A percentile compares a stretch with the other conserved stretches of the same genome.
Conservation (phyloP, 2,329 filamentous ascomycete species). For the Zopfia rhizophila region DNA sequence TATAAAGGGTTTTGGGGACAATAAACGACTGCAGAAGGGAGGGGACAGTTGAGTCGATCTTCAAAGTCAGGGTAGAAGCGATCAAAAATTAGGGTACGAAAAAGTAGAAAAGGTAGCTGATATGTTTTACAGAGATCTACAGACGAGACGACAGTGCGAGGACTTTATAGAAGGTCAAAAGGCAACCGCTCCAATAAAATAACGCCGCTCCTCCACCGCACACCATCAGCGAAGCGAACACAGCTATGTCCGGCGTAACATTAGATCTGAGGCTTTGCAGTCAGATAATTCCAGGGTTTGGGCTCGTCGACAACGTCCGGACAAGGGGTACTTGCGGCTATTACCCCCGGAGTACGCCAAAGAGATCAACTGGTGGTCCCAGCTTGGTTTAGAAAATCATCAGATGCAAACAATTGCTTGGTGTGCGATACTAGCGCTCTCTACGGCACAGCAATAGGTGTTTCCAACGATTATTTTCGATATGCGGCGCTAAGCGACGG, state of each 20-base stretch:
- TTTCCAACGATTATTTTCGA: constrained; percentile 3
- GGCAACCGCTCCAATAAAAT: not conserved
- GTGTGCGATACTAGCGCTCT: constrained; percentile 4
- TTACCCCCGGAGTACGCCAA: not conserved
- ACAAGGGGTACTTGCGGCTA: constrained; percentile 5
- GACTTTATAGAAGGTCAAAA: not conserved
- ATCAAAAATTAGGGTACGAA: not conserved
- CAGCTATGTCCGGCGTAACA: not conserved
- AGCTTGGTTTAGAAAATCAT: not conserved
- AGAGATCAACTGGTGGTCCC: constrained; percentile 1
- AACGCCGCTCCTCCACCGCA: not conserved
- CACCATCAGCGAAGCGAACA: too few species aligned
- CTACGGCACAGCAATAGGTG: constrained; percentile 17
- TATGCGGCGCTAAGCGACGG: not conserved
- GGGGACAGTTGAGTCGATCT: too few species aligned
- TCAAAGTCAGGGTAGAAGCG: not conserved
- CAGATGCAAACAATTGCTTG: constrained; percentile 6
- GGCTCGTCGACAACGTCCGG: too few species aligned
- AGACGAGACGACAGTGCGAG: not conserved
- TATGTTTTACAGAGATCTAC: too few species aligned
- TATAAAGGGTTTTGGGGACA: too few species aligned
- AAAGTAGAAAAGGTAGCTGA: constrained; percentile 1
- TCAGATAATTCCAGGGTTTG: constrained; percentile 1
- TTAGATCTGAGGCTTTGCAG: not conserved
- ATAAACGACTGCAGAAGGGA: too few species aligned